Evolutionary conservation across 129 eudicot genomes (phyloP), one percentile per base, ranked within the genome.

Genomic region (Chrysanthemum lavandulifolium): DNA sequence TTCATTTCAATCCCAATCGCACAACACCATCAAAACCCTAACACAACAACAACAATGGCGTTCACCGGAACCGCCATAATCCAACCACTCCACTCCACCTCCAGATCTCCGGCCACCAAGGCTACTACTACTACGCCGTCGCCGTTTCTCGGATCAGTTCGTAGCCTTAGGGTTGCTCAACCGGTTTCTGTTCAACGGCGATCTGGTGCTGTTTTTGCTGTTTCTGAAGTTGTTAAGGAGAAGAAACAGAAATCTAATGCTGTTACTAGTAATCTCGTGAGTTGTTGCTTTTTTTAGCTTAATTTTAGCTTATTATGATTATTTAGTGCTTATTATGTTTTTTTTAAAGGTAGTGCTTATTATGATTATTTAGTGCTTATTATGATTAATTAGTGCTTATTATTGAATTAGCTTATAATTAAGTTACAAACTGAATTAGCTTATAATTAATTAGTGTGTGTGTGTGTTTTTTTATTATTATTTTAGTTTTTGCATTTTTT

Each of bases 201-300:
- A 73, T 73, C 77, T 50, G 21, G 49, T 65, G 55, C 53, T 29
- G 77, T 64, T 31, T 68, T 63, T 60, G 54, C 53, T 11, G 69
- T 61, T 48, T 73, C 69, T 31, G 77, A 73, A 25, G 77, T 73
- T 40, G n/a, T 66, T n/a, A 66, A 66, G 71, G 71, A 66, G 3
- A 66, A 66, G 54, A 73, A 61, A 49, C 25, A 27, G 15, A 61
- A 73, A 61, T 23, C 77, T 27, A 10, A 50, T 12, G 5, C 77
- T 48, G 12, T 31, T 12, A 10, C 77, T 0, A 33, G 10, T 0
- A 61, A 73, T 73, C 77, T 73, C 68, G 77, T 73, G 0, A 73
- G 77, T n/a, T 15, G 11, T 49, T 13, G 25, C 10, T 58, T 4
- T 45, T 0, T 33, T 66, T 2, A 11, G 2, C 27, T 11, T 19